These are phyloP conservation scores for Arthrobotrys sinensis DNA, from an alignment of 2,329 filamentous ascomycete species.

Conservation along the genomic window DNA sequence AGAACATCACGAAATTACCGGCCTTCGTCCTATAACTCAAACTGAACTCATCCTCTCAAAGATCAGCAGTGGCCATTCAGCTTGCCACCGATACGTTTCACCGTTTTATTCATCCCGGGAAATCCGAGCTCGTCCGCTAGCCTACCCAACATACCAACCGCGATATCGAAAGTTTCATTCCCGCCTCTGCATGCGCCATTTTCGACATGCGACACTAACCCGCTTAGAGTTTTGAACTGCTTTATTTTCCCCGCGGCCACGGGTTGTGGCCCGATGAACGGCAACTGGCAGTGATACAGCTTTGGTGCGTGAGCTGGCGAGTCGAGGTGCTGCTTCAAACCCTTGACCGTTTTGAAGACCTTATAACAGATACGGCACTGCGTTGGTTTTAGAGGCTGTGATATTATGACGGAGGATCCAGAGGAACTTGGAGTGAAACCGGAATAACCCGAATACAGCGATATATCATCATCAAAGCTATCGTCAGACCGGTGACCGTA, in stretches of 20 bases:
- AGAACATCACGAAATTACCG: no score
- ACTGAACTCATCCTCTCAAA: no score
- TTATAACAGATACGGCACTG: conserved; percentile 20
- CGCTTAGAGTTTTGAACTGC: conserved; percentile 19
- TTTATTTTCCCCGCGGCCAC: neutral
- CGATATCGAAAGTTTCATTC: conserved; percentile 7
- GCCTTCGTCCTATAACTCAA: no score
- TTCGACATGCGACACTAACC: conserved; percentile 10
- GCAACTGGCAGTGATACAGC: conserved; percentile 19
- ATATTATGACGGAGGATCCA: conserved; percentile 18
- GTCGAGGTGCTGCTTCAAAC: conserved; percentile 7
- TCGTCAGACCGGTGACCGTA: no score
- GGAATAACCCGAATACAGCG: no score
- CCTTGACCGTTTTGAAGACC: conserved; percentile 9
- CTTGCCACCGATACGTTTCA: conserved; percentile 2
- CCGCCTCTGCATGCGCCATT: conserved; percentile 14
- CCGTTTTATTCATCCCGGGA: neutral
- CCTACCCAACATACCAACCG: conserved; percentile 6
- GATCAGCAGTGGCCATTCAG: no score
- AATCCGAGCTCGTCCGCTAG: conserved; percentile 19
- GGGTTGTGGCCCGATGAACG: conserved; percentile 1
- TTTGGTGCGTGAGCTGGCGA: conserved; percentile 13
- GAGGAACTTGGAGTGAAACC: conserved; percentile 10
- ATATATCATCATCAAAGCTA: no score
- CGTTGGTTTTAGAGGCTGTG: no score